These are phyloP conservation scores for Leucoagaricus sp. DNA, from an alignment of 1,284 basidiomycete genomes.

Conservation along the genomic window DNA sequence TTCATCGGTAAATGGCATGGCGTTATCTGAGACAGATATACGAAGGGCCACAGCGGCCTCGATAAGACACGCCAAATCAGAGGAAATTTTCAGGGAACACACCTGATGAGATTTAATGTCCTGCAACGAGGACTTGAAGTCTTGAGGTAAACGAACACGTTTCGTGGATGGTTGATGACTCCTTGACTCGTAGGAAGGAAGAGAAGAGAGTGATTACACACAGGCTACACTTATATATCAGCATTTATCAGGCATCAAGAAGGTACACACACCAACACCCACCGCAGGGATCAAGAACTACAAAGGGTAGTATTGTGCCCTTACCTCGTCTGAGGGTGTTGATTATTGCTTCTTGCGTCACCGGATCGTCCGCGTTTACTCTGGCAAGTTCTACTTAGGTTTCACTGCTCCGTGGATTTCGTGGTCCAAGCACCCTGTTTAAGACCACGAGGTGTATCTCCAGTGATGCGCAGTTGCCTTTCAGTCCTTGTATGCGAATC, in stretches of 20 bases:
- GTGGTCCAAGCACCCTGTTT: not conserved
- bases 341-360: slow-evolving; percentile 1
- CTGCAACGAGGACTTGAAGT: too few relatives aligned
- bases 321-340: not conserved
- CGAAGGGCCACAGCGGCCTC: not conserved
- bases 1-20: slow-evolving; percentile 3
- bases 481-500: too few relatives aligned
- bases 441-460: too few relatives aligned
- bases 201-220: not conserved
- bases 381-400: not conserved
- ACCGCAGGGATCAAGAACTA: not conserved
- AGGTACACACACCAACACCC: not conserved
- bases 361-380: not conserved
- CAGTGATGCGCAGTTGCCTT: too few relatives aligned
- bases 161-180: not conserved
- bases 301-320: not conserved
- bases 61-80: not conserved
- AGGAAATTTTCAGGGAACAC: not conserved
- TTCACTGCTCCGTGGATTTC: slow-evolving; percentile 11
- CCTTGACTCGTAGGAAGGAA: not conserved
- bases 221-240: slow-evolving; percentile 8
- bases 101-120: not conserved
- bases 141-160: not conserved
- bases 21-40: not conserved
- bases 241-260: not conserved